Evolutionary conservation across 202 grass and related monocot genomes (phyloP), one percentile per base, ranked within the genome.

Genomic region (Carex arenaria): DNA sequence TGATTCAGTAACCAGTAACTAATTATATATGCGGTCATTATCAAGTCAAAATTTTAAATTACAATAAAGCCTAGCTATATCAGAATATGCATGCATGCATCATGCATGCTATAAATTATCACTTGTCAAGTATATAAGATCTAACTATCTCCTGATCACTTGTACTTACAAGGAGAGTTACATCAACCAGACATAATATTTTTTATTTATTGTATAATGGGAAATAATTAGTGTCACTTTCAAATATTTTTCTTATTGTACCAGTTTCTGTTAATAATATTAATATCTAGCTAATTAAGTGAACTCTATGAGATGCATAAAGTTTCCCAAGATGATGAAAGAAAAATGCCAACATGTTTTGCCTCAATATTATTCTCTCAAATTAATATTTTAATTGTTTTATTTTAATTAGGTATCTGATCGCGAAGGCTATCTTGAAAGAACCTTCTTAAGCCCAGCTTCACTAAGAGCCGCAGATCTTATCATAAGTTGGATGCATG

Each of bases 361-460:
- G n/a, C n/a, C n/a, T n/a, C n/a, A 32, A 32, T 32, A 32, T 32
- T 32, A 32, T 19, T 65, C 6, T 65, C 3, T 11, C 62, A 61
- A 63, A 30, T 64, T 66, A 22, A 64, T 52, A 38, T 9, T 49
- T 68, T 36, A 62, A 63, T 79, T 54, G 38, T 5, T 57, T 78
- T 30, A 62, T 61, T 84, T 84, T 69, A 36, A 83, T 26, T 75
- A 98, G 95, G 85, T 98, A 87, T 98, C 95, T 53, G 92, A 98
- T 84, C 79, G 84, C 2, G 89, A 98, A 49, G 92, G 95, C 3
- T 95, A 93, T 80, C 90, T 98, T 28, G 95, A 98, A 85, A 95
- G 95, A 84, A 98, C 95, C 18, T 98, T 98, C 78, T 57, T 95
- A 60, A 98, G 95, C 83, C 92, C 89, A n/a, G 92, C 92, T 47